Conservation (phyloP, 192 early-diverging fungal species). For the Coemansia sp. region DNA sequence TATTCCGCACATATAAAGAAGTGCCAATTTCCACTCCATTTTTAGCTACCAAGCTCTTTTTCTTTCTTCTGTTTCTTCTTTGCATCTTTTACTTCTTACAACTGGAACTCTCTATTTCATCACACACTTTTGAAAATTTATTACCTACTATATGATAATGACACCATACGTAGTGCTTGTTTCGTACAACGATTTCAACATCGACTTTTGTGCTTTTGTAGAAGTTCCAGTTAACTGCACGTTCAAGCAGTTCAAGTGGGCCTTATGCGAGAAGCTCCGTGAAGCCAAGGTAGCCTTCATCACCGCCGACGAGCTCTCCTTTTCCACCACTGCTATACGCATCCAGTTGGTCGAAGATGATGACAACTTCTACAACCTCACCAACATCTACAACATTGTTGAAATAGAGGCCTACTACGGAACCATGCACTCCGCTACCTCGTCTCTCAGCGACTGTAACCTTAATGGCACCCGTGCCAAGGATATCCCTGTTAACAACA, state of each 20-base stretch:
- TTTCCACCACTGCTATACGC: background rate
- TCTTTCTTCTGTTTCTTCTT: too few relatives aligned
- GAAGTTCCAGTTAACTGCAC: background rate
- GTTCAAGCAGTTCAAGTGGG: constrained; percentile 1
- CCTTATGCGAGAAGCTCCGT: constrained; percentile 2
- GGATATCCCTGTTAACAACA: background rate
- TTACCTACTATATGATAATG: too few relatives aligned
- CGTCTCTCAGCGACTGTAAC: background rate
- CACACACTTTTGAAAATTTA: too few relatives aligned
- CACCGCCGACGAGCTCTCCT: constrained; percentile 1
- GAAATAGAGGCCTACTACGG: background rate
- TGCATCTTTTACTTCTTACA: too few relatives aligned
- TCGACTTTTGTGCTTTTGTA: constrained; percentile 5
- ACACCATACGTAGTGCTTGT: constrained; percentile 4
- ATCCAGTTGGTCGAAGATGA: background rate
- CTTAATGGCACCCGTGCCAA: background rate
- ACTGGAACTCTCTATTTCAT: too few relatives aligned
- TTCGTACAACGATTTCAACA: constrained; percentile 2
- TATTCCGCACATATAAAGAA: too few relatives aligned
- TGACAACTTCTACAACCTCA: background rate
- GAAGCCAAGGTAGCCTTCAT: constrained; percentile 4
- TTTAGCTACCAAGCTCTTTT: too few relatives aligned
- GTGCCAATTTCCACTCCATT: too few relatives aligned
- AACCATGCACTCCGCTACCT: background rate
- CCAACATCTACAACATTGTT: background rate